Percentiles rank a stretch among this genome's conserved stretches.
Conservation (phyloP, 768 basidiomycete genomes). For the Pisolithus microcarpus region DNA sequence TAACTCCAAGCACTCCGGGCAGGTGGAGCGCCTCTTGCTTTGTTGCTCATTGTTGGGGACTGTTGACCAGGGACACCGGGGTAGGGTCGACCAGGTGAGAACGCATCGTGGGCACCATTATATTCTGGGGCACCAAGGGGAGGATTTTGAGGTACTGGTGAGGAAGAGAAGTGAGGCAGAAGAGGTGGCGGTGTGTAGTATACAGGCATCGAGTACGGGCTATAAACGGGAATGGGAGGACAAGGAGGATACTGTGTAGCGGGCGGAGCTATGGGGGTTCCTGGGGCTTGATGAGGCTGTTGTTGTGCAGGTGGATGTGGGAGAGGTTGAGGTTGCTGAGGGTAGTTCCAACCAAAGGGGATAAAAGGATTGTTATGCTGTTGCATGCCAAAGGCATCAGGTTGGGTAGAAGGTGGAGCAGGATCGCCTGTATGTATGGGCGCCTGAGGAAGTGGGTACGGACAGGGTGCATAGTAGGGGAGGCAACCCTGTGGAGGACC, state of each 20-base stretch:
- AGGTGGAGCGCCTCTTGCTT: slow-evolving; percentile 31
- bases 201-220: slow-evolving; percentile 1
- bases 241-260: slow-evolving; percentile 26
- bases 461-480: slow-evolving; percentile 41
- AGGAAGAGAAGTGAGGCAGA: slow-evolving; percentile 20
- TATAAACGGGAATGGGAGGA: slow-evolving; percentile 27
- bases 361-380: slow-evolving; percentile 27
- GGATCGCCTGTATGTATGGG: slow-evolving; percentile 34
- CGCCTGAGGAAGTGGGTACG: slow-evolving; percentile 43
- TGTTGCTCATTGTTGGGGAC: slow-evolving; percentile 19
- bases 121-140: slow-evolving; percentile 23
- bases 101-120: slow-evolving; percentile 19
- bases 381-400: slow-evolving; percentile 28
- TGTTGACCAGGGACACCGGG: slow-evolving; percentile 28
- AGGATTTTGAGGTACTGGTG: slow-evolving; percentile 21
- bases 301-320: slow-evolving; percentile 38
- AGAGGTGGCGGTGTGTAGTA: slow-evolving; percentile 30
- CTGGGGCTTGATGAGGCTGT: slow-evolving; percentile 27
- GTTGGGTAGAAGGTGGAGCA: slow-evolving; percentile 17
- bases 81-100: slow-evolving; percentile 16
- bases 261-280: slow-evolving; percentile 23
- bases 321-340: slow-evolving; percentile 24
- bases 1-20: slow-evolving; percentile 60
- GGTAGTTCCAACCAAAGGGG: slow-evolving; percentile 30
- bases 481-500: slow-evolving; percentile 34